Evolutionary conservation across 768 basidiomycete species (phyloP).

Genomic region (Mycena pura): DNA sequence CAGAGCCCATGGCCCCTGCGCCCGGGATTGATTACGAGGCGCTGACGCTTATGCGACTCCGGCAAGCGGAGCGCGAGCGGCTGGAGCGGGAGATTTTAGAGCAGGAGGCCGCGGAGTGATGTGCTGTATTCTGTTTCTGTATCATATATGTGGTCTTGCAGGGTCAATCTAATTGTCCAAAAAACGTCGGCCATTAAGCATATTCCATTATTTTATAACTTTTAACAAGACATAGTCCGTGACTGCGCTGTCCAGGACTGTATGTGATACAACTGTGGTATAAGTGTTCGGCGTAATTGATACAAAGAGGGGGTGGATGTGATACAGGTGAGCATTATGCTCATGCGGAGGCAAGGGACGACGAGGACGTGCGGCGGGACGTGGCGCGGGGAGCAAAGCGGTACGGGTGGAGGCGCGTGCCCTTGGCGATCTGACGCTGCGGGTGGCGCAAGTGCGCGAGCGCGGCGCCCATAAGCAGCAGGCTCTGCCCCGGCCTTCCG

Average conservation of each 20-base stretch:
- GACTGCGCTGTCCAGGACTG: neutral
- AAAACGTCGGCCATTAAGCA: too few species aligned
- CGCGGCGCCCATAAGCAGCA: conserved; percentile 14
- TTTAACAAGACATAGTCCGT: conserved; percentile 7
- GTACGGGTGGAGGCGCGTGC: conserved; percentile 21
- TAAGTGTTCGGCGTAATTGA: conserved; percentile 1
- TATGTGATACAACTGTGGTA: conserved; percentile 7
- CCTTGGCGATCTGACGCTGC: conserved; percentile 15
- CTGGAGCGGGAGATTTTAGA: conserved; percentile 81
- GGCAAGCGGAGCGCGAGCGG: conserved; percentile 80
- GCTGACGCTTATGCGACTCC: conserved; percentile 77
- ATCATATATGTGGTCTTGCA: too few species aligned
- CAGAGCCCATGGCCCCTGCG: conserved; percentile 31
- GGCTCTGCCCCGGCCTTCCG: neutral
- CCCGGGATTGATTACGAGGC: conserved; percentile 77
- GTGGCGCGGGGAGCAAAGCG: neutral
- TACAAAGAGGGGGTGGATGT: neutral
- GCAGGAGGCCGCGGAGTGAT: conserved; percentile 58
- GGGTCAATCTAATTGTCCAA: too few species aligned
- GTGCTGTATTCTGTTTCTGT: neutral
- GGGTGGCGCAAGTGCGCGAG: conserved; percentile 17
- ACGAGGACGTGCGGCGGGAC: conserved; percentile 8
- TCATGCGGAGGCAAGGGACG: neutral
- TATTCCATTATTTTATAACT: conserved; percentile 13
- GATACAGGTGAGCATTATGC: neutral